Conservation (phyloP, 2,329 filamentous ascomycete species). For the Aspergillus thermomutatus region DNA sequence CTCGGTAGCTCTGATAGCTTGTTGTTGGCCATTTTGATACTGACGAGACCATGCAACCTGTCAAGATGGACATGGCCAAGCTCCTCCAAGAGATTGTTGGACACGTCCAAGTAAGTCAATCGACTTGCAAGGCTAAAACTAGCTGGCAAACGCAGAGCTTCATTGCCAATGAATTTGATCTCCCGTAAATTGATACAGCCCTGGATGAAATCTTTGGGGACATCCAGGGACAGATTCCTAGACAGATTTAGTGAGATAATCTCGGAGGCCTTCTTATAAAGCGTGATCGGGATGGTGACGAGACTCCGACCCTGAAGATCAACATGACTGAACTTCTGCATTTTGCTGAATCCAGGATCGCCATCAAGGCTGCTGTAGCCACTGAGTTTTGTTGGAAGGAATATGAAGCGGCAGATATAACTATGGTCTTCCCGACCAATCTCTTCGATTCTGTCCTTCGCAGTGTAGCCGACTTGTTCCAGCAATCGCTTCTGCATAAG, state of each 20-base stretch:
- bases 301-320: slow-evolving; percentile 87
- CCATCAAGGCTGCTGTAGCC: slow-evolving; percentile 69
- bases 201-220: slow-evolving; percentile 95
- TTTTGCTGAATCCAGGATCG: slow-evolving; percentile 76
- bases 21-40: slow-evolving; percentile 92
- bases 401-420: slow-evolving; percentile 93
- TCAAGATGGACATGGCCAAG: slow-evolving; percentile 81
- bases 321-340: slow-evolving; percentile 90
- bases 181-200: slow-evolving; percentile 87
- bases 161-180: slow-evolving; percentile 94
- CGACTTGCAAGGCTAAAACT: slow-evolving; percentile 78
- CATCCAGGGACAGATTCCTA: slow-evolving; percentile 83
- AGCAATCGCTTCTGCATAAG: slow-evolving; percentile 88
- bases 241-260: slow-evolving; percentile 95
- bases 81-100: slow-evolving; percentile 87
- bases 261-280: slow-evolving; percentile 87
- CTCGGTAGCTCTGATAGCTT: slow-evolving; percentile 72
- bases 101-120: slow-evolving; percentile 87
- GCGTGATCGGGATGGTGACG: slow-evolving; percentile 87
- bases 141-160: slow-evolving; percentile 78
- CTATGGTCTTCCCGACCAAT: slow-evolving; percentile 95
- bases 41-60: slow-evolving; percentile 71
- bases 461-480: slow-evolving; percentile 86
- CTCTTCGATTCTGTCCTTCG: slow-evolving; percentile 83
- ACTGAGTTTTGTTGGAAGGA: slow-evolving; percentile 82